Evolutionary conservation across 306 rosid genomes (phyloP), one percentile per base, ranked within the genome.

Genomic region (Citrullus colocynthis): DNA sequence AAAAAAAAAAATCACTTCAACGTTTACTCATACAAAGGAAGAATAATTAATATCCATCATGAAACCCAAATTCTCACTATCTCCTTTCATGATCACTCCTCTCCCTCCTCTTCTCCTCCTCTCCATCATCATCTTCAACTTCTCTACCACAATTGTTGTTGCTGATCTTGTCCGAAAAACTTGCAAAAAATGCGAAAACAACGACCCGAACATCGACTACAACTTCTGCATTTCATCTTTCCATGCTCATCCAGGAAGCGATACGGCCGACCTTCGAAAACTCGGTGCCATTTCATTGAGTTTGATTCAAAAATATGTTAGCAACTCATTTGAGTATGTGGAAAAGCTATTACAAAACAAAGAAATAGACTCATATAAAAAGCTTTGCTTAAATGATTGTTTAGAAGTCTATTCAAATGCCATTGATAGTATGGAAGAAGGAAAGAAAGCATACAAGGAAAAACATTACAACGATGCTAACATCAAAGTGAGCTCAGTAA

Each of bases 171-270:
- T 91, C 84, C 83, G 72, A 20, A 82, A 88, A 79, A 85, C 91
- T 5, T 93, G 98, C 85, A 85, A 76, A 77, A 84, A 70, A 61
- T 83, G 85, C 58, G 84, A 88, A 15, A 76, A 82, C 41, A 64
- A 36, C 14, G 92, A 90, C 60, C 90, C 97, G 34, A 89, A 89
- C 80, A 55, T 91, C 51, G 79, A 78, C 84, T 91, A 82, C 93
- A 81, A 73, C 51, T 93, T 89, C 82, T 93, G 98, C 79, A 28
- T 64, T 20, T 12, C 82, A n/a, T 87, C 98, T 13, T 80, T 93
- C 13, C 82, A 80, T 73, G 78, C 92, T 0, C 81, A 81, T 15
- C 81, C 77, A 0, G 76, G 76, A 4, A 82, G 86, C 75, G 74
- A 51, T 32, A 2, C 16, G 20, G 41, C 76, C 54, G 84, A 78